Percentiles rank a stretch among this genome's conserved stretches.
These are phyloP conservation scores for Cryptococcus sp. DNA, from an alignment of 1,284 basidiomycete species.

Conservation along the genomic window DNA sequence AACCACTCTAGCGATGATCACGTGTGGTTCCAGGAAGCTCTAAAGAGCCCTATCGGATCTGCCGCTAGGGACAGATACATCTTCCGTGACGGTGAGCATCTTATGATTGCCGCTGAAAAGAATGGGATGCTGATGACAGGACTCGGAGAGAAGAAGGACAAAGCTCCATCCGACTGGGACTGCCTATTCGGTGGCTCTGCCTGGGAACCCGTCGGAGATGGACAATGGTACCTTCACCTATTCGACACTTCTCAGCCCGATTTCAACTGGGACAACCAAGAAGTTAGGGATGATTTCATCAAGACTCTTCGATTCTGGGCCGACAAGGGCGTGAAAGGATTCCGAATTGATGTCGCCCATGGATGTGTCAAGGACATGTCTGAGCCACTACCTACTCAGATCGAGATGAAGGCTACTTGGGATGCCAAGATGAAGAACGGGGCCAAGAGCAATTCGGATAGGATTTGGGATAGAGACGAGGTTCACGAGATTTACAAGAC, in stretches of 20 bases:
- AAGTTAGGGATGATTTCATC: conserved; percentile 60
- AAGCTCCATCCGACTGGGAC: conserved; percentile 70
- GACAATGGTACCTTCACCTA: conserved; percentile 68
- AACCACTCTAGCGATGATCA: conserved; percentile 77
- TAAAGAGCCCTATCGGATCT: conserved; percentile 55
- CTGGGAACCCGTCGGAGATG: conserved; percentile 67
- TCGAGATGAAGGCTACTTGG: conserved; percentile 11
- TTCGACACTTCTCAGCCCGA: conserved; percentile 70
- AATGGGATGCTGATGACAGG: conserved; percentile 66
- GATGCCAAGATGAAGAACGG: conserved; percentile 16
- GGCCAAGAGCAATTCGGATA: conserved; percentile 20
- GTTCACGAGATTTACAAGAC: conserved; percentile 35
- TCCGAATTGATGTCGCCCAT: conserved; percentile 51
- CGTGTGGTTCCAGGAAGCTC: conserved; percentile 66
- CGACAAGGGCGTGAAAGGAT: conserved; percentile 68
- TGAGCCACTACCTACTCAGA: conserved; percentile 13
- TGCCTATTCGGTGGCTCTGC: conserved; percentile 65
- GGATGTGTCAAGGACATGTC: conserved; percentile 28
- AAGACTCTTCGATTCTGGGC: conserved; percentile 70
- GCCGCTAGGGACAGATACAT: conserved; percentile 71
- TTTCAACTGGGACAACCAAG: conserved; percentile 69
- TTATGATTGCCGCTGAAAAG: conserved; percentile 59
- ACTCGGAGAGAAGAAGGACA: conserved; percentile 49
- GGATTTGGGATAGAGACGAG: conserved; percentile 32
- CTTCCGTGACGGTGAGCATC: conserved; percentile 65